These are phyloP conservation scores for Sporothrix dimorphospora DNA, from an alignment of 2,329 filamentous ascomycete species.

Conservation along the genomic window DNA sequence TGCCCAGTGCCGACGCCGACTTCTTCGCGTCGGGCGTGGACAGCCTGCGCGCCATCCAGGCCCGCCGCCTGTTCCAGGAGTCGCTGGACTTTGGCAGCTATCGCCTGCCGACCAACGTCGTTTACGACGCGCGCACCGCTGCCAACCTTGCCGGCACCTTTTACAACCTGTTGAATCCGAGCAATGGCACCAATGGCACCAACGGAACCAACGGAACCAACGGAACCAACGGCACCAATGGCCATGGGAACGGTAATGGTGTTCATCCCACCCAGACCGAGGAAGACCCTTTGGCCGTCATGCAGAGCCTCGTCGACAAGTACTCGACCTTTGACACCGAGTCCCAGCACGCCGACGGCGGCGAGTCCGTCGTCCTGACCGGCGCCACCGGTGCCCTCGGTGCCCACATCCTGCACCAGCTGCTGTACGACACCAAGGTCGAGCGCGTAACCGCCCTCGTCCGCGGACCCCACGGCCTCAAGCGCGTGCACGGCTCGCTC, in stretches of 20 bases:
- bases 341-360: conserved; percentile 8
- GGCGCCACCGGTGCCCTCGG: conserved; percentile 51
- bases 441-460: conserved; percentile 42
- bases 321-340: conserved; percentile 45
- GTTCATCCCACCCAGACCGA: background rate
- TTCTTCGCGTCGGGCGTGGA: conserved; percentile 52
- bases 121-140: conserved; percentile 48
- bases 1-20: conserved; percentile 42
- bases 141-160: conserved; percentile 41
- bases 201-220: conserved; percentile 25
- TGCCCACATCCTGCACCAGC: conserved; percentile 44
- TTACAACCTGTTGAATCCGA: conserved; percentile 35
- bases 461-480: conserved; percentile 27
- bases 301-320: conserved; percentile 50
- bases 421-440: conserved; percentile 44
- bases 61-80: conserved; percentile 47
- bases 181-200: conserved; percentile 30
- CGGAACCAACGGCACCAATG: background rate
- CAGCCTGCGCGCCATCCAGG: conserved; percentile 51
- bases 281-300: conserved; percentile 34
- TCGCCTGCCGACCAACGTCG: conserved; percentile 43
- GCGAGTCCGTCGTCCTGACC: conserved; percentile 40
- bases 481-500: conserved; percentile 31
- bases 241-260: background rate
- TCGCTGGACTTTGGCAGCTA: conserved; percentile 44